Percentiles rank a stretch among this genome's conserved stretches.
phyloP scores from a whole-genome alignment of 176 grass and related monocot species.

The Elaeis guineensis region DNA sequence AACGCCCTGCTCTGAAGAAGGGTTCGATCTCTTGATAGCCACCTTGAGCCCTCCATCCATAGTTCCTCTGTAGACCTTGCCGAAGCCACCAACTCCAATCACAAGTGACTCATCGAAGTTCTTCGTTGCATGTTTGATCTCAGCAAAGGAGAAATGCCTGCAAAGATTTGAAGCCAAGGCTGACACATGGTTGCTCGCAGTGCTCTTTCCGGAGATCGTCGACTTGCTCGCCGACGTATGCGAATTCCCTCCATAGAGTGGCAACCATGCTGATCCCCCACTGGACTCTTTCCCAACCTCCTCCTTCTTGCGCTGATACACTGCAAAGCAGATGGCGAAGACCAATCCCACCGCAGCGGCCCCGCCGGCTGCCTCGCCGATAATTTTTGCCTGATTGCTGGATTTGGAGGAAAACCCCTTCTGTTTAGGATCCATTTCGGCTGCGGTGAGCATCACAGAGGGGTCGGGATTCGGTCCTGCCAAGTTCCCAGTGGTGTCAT shows the following conservation, averaged over 20 bases:
- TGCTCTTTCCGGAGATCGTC: conserved; percentile 2
- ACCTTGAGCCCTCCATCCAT: not conserved
- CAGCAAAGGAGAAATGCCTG: conserved; percentile 1
- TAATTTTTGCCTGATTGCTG: too few species aligned
- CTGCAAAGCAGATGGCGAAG: not conserved
- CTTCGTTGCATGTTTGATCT: conserved; percentile 1
- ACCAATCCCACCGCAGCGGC: not conserved
- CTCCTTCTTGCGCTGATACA: conserved; percentile 4
- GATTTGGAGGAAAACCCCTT: too few species aligned
- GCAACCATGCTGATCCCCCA: not conserved
- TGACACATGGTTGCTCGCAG: not conserved
- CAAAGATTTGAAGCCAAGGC: not conserved
- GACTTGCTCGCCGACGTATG: not conserved
- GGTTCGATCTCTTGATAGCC: conserved; percentile 9
- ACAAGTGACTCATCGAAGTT: conserved; percentile 9
- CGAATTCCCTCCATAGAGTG: conserved; percentile 1
- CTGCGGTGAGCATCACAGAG: not conserved
- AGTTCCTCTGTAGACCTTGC: conserved; percentile 4
- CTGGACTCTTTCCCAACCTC: not conserved
- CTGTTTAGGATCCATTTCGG: too few species aligned
- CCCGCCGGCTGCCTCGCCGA: not conserved
- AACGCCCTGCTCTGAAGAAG: conserved; percentile 4
- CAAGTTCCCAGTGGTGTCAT: not conserved
- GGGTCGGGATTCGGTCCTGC: conserved; percentile 6
- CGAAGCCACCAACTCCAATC: conserved; percentile 1